Base-by-base conservation (phyloP, 768 basidiomycete species). In the Boletus vermiculosoides region DNA sequence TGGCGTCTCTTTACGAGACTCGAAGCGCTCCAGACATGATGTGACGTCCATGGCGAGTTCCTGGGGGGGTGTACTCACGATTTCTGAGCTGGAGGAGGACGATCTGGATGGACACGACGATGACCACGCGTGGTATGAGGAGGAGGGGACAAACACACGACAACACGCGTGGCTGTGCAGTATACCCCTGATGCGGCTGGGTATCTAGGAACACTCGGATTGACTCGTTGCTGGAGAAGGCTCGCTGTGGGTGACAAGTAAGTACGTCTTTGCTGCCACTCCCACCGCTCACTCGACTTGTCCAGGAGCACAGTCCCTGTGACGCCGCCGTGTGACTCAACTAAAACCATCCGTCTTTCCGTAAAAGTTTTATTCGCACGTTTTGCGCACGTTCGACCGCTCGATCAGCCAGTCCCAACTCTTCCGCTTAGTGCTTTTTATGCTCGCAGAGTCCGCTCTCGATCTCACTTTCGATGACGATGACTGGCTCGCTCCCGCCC, bases 381-480 rank as follows among this genome's bases (percentile, higher is more conserved):
- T 54, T 51, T 34, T 44, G 36, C 49, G 49, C 54, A 30, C 40
- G 44, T 54, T 51, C 39, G 42, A 39, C 31, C 20, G 16, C 40
- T 45, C 51, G 34, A 41, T 50, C 53, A 30, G n/a, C 39, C 46
- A 50, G 47, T 40, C 31, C 4, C 36, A 23, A 25, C 52, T 31
- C 52, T 37, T 47, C 28, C 33, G 48, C 46, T 40, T 28, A 28
- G 33, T 11, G 18, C 20, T 46, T 28, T 59, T 57, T 71, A 87
- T 87, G 85, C 77, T 86, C 55, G 81, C 86, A 54, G 78, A 81
- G 60, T 71, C 83, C 50, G 62, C 83, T 61, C 73, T 86, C 62
- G 85, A 86, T 67, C 72, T 86, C 66, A 72, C 78, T 53, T 86
- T 86, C 71, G 87, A 88, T 67, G 85, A 83, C 59, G 85, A 86